Evolutionary conservation across 306 rosid genomes (phyloP), one percentile per base, ranked within the genome.

Genomic region (Ochetophila trinervis): DNA sequence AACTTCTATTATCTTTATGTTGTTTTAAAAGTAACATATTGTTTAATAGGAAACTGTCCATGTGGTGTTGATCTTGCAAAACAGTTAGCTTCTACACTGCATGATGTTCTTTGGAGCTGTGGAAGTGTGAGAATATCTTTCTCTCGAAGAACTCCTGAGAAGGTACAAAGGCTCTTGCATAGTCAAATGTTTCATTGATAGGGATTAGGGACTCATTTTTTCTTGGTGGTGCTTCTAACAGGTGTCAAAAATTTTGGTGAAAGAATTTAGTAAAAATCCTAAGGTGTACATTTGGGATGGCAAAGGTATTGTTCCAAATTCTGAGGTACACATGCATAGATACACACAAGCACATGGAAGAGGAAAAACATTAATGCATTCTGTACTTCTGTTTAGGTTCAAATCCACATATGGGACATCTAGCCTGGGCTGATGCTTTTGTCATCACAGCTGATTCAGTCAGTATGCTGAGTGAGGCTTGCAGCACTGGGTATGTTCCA

Each of bases 381-480:
- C 18, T 73, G 17, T 15, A 3, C 16, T 62, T 50, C 45, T 67
- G 36, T 34, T 44, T 73, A 93, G 97, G 90, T 73, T 72, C 68
- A 34, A 93, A 90, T 80, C 99, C 96, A 30, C 97, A 93, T 70
- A 59, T 81, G 76, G 97, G 88, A 69, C 90, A 90, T 86, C 76
- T 93, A 37, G 91, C 95, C 36, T 88, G 88, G 84, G 95, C 91
- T 44, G 89, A 86, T 80, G 97, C 96, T 66, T 90, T 93, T 75
- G 88, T 90, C 70, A 83, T 93, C 73, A 93, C 95, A 5, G 96
- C 96, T 60, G 97, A 90, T 80, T 90, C 97, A 42, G 91, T 90
- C 56, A 93, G 96, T 72, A 88, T 88, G 99, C 73, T 93, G 86
- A 90, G 97, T 77, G 97, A 90, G 85, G 96, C 94, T 71, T 86